Conservation (phyloP, 306 rosid genomes). For the Biancaea sappan region DNA sequence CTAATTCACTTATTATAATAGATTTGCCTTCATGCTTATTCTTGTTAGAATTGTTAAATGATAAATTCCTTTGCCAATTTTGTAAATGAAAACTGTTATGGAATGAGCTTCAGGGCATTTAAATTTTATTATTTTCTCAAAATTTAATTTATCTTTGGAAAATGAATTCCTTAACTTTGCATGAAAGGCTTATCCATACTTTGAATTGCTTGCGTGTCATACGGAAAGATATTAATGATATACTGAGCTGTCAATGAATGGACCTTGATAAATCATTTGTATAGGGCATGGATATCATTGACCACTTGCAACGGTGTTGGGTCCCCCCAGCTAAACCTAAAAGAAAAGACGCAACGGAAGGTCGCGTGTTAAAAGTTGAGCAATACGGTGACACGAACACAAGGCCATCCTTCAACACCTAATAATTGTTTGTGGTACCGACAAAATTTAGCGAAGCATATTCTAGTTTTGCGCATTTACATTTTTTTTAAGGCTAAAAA, state of each 20-base stretch:
- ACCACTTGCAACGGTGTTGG: not conserved
- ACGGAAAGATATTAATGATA: not conserved
- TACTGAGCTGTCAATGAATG: not conserved
- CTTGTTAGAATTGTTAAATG: no score
- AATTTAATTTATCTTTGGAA: no score
- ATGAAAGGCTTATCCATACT: not conserved
- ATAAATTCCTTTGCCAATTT: no score
- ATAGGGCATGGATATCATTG: not conserved
- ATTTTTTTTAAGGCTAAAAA: not conserved
- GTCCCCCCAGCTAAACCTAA: not conserved
- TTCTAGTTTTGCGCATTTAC: not conserved
- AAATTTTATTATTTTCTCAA: no score
- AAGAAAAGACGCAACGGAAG: no score
- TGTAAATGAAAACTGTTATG: no score
- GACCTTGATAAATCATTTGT: not conserved
- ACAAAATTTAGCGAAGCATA: not conserved
- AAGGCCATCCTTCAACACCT: not conserved
- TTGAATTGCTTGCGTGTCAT: not conserved
- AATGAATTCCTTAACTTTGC: no score
- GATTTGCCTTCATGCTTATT: no score
- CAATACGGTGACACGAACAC: no score
- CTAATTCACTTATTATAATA: no score
- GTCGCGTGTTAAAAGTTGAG: no score
- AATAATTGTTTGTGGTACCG: not conserved
- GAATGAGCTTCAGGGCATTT: no score